Percentiles rank a stretch among this genome's conserved stretches.
Conservation (phyloP, 2,329 filamentous ascomycete species). For the Colletotrichum neosansevieriae region DNA sequence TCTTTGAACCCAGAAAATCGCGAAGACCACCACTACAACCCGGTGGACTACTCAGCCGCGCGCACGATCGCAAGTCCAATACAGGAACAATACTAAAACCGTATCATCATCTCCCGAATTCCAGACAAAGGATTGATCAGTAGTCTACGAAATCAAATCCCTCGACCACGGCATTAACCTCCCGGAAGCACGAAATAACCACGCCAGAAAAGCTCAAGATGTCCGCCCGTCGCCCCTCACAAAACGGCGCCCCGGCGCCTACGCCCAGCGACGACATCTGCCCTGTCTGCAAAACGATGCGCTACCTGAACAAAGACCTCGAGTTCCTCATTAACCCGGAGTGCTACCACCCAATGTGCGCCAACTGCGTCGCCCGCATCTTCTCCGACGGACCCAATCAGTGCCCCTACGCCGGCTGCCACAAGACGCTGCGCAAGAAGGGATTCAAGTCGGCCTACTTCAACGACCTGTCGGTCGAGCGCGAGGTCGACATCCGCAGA, state of each 20-base stretch:
- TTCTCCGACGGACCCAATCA: slow-evolving; percentile 92
- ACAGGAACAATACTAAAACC: no score
- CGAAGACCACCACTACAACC: no score
- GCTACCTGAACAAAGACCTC: slow-evolving; percentile 95
- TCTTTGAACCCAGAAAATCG: no score
- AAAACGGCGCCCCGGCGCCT: slow-evolving; percentile 37
- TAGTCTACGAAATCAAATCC: background rate
- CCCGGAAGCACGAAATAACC: background rate
- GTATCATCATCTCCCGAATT: no score
- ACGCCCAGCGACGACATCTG: slow-evolving; percentile 76
- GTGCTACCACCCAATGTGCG: slow-evolving; percentile 99
- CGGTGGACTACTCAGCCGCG: no score
- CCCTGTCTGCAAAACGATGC: slow-evolving; percentile 96
- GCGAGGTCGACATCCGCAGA: slow-evolving; percentile 91
- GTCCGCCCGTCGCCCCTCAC: slow-evolving; percentile 25
- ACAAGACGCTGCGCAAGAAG: slow-evolving; percentile 85
- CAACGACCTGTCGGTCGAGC: slow-evolving; percentile 86
- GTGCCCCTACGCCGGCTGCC: slow-evolving; percentile 91
- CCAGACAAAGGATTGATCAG: no score
- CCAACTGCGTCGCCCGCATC: slow-evolving; percentile 93
- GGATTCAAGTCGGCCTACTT: slow-evolving; percentile 92
- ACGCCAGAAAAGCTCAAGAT: slow-evolving; percentile 5
- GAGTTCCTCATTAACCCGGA: slow-evolving; percentile 96
- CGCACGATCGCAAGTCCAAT: no score
- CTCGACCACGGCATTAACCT: background rate